Base-by-base conservation (phyloP, 345 rosid genomes). In the Balakata baccata region DNA sequence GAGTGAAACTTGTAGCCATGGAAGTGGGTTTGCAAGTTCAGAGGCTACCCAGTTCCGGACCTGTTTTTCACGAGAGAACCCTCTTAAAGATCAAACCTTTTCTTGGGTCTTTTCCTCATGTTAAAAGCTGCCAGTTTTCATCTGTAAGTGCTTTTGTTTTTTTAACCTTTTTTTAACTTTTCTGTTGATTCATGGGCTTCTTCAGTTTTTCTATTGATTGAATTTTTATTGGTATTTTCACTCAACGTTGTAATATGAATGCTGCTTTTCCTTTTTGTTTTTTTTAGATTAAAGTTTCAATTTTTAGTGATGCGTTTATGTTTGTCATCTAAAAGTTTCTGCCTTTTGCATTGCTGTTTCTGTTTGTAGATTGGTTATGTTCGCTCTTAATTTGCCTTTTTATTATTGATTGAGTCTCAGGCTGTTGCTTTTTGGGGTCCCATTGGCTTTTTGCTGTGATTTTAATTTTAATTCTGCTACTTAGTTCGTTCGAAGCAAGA, bases 11-110 rank as follows among this genome's bases (percentile, higher is more conserved):
- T 23, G 13, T 64, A 70, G 82, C 78, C 76, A 94, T 92, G 95
- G 97, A 90, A 74, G 81, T 85, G 77, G 81, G 80, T 72, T 85
- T 87, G 82, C 91, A 84, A 70, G 78, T 83, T 20, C 95, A 84
- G 78, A 75, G 86, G 45, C 84, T 92, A 10, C 29, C 79, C 79
- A 80, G 84, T 79, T 62, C 81, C 74, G 64, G 85, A 82, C 71
- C 75, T 43, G 66, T 76, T 41, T 78, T 83, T 51, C 71, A 57
- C 7, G 80, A 77, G 50, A 85, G 77, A 58, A 78, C 81, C 41
- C 72, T 78, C 62, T 77, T 82, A 70, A 86, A 81, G 77, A 77
- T 84, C 84, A 87, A 77, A 77, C 77, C 92, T 74, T 84, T 81
- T 66, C 46, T 79, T 72, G 88, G 90, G 74, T 86, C 85, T 73